phyloP scores from a whole-genome alignment of 805 yeast species.

The Jamesozyma piceae region DNA sequence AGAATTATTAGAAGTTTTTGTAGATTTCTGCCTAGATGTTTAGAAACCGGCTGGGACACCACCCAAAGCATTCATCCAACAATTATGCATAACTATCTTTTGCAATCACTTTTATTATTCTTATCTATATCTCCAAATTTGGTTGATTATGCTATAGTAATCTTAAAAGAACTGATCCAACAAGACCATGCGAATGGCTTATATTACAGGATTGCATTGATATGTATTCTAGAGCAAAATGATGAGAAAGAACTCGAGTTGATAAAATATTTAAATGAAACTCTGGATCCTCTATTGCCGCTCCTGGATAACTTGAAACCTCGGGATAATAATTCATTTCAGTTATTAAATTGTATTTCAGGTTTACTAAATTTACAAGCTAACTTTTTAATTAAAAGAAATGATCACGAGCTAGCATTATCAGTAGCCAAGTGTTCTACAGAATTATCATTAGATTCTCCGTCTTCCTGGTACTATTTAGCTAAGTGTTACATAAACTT shows the following conservation, averaged over 20 bases:
- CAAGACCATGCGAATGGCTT: slow-evolving; percentile 16
- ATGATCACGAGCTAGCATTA: slow-evolving; percentile 22
- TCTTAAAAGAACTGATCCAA: slow-evolving; percentile 10
- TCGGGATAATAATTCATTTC: slow-evolving; percentile 14
- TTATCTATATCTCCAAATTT: slow-evolving; percentile 18
- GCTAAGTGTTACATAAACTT: slow-evolving; percentile 22
- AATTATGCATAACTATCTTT: slow-evolving; percentile 41
- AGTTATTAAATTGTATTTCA: slow-evolving; percentile 20
- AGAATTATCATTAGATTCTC: slow-evolving; percentile 25
- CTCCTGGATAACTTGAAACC: slow-evolving; percentile 11
- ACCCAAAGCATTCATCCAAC: slow-evolving; percentile 27
- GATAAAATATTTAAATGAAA: slow-evolving; percentile 13
- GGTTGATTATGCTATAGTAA: slow-evolving; percentile 13
- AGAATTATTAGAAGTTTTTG: slow-evolving; percentile 34
- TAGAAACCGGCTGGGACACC: slow-evolving; percentile 36
- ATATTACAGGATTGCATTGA: slow-evolving; percentile 19
- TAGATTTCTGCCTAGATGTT: slow-evolving; percentile 39
- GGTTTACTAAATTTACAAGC: slow-evolving; percentile 24
- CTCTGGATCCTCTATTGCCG: slow-evolving; percentile 15
- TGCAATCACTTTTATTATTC: slow-evolving; percentile 36
- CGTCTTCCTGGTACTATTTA: slow-evolving; percentile 25
- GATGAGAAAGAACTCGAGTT: slow-evolving; percentile 20
- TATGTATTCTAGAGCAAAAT: slow-evolving; percentile 18
- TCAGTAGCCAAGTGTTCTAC: slow-evolving; percentile 20
- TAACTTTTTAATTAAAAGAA: slow-evolving; percentile 17